Evolutionary conservation across 176 grass and related monocot species (phyloP).

Genomic region (Musa beccarii): DNA sequence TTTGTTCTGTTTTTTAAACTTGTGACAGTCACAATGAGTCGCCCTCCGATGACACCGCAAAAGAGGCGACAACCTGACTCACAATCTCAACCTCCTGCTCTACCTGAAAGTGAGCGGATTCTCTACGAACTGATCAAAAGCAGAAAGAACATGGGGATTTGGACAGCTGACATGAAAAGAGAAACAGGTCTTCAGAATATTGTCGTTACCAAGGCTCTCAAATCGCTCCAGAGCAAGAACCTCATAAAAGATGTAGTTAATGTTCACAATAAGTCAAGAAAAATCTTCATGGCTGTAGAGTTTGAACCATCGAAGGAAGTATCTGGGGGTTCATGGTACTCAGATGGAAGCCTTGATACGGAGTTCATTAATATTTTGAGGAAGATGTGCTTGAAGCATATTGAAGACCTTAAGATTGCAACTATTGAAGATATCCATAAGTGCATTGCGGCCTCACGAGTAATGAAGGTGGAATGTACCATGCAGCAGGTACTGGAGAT

Average conservation of each 20-base stretch:
- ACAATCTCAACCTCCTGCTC: neutral
- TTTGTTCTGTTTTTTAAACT: neutral
- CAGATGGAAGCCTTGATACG: conserved; percentile 39
- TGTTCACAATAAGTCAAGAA: conserved; percentile 35
- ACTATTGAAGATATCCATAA: conserved; percentile 28
- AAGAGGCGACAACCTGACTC: conserved; percentile 14
- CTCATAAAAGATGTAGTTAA: conserved; percentile 45
- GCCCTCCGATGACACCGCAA: neutral
- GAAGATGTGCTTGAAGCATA: conserved; percentile 35
- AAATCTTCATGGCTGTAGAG: conserved; percentile 52
- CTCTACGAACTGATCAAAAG: conserved; percentile 29
- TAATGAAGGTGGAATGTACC: conserved; percentile 3
- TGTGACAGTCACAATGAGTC: conserved; percentile 2
- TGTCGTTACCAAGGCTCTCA: conserved; percentile 19
- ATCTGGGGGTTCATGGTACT: conserved; percentile 54
- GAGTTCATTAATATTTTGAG: conserved; percentile 35
- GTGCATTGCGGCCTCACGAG: conserved; percentile 21
- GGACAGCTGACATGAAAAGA: conserved; percentile 12
- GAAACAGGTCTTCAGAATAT: conserved; percentile 11
- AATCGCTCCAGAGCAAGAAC: neutral
- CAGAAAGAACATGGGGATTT: conserved; percentile 44
- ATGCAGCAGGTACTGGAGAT: conserved; percentile 45
- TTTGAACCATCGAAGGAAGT: conserved; percentile 47
- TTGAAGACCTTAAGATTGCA: conserved; percentile 30
- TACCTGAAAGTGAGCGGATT: conserved; percentile 20